These are phyloP conservation scores for Neurospora crassa DNA, from an alignment of 2,329 filamentous ascomycete genomes.

Conservation along the genomic window DNA sequence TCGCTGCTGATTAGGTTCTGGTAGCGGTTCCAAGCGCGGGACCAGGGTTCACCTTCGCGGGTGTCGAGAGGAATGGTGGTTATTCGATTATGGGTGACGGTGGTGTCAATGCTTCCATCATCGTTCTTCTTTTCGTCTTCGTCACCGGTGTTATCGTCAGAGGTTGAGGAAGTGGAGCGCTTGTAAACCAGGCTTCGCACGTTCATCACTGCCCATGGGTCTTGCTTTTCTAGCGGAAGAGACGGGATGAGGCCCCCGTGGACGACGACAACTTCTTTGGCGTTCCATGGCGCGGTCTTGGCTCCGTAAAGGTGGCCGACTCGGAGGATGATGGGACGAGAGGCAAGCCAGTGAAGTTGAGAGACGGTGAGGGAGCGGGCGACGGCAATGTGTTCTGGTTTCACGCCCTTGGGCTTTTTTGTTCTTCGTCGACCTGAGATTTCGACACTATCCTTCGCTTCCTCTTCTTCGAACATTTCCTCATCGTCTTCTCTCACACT, in stretches of 20 bases:
- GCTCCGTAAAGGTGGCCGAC: slow-evolving; percentile 52
- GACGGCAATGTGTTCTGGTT: slow-evolving; percentile 35
- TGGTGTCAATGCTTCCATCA: slow-evolving; percentile 8
- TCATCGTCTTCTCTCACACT: slow-evolving; percentile 7
- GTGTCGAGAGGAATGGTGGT: slow-evolving; percentile 29
- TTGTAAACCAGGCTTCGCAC: slow-evolving; percentile 70
- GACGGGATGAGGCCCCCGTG: slow-evolving; percentile 81
- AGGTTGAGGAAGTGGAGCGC: slow-evolving; percentile 40
- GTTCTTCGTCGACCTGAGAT: slow-evolving; percentile 3
- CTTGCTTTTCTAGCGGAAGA: slow-evolving; percentile 56
- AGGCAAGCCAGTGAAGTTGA: slow-evolving; percentile 60
- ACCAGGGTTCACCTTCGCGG: slow-evolving; percentile 55
- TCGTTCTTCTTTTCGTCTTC: background rate
- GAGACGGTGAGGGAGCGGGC: slow-evolving; percentile 41
- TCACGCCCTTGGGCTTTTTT: slow-evolving; percentile 11
- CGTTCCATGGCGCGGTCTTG: slow-evolving; percentile 16
- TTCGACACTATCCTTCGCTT: background rate
- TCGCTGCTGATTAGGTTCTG: slow-evolving; percentile 27
- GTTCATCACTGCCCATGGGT: slow-evolving; percentile 81
- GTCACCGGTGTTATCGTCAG: slow-evolving; percentile 16
- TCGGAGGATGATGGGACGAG: slow-evolving; percentile 68
- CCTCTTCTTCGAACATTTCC: background rate
- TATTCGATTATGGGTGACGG: slow-evolving; percentile 7
- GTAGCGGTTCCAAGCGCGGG: slow-evolving; percentile 48
- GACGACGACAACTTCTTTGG: slow-evolving; percentile 56